Evolutionary conservation across 805 yeast genomes (phyloP).

Genomic region (Cyberlindnera euphorbiiphila): DNA sequence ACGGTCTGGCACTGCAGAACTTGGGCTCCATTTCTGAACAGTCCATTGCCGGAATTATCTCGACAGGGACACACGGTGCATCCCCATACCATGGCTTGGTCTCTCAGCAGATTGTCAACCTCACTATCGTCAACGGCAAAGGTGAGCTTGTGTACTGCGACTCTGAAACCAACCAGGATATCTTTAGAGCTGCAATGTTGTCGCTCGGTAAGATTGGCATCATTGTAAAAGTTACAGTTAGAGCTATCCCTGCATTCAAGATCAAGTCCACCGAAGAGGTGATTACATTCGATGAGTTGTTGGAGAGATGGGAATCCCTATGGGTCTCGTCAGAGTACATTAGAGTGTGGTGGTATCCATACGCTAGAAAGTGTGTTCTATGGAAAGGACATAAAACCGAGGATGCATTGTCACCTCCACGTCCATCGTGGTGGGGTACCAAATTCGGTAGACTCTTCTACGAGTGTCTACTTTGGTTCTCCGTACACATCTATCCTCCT

Average conservation of each 20-base stretch:
- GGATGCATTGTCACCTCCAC: constrained; percentile 58
- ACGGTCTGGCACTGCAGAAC: constrained; percentile 80
- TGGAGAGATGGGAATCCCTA: constrained; percentile 68
- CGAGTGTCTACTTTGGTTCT: constrained; percentile 72
- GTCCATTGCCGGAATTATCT: constrained; percentile 90
- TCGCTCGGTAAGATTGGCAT: constrained; percentile 92
- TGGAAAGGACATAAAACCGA: constrained; percentile 86
- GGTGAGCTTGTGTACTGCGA: constrained; percentile 59
- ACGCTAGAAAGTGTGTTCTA: constrained; percentile 74
- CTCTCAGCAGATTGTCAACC: constrained; percentile 78
- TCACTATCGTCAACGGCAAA: constrained; percentile 68
- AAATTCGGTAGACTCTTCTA: constrained; percentile 73
- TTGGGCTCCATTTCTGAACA: constrained; percentile 93
- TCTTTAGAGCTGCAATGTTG: constrained; percentile 78
- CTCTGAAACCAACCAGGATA: constrained; percentile 54
- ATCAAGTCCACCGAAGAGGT: constrained; percentile 79
- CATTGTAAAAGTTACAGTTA: constrained; percentile 77
- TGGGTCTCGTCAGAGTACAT: constrained; percentile 92
- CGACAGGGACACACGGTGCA: constrained; percentile 97
- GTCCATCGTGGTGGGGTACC: constrained; percentile 84
- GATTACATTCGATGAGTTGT: constrained; percentile 67
- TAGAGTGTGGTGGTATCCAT: constrained; percentile 98
- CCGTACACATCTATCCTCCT: constrained; percentile 68
- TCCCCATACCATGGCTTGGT: constrained; percentile 90
- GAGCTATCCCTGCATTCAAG: constrained; percentile 81